Conservation (phyloP, 768 basidiomycete genomes). For the Rhodosporidiobolus sp. region DNA sequence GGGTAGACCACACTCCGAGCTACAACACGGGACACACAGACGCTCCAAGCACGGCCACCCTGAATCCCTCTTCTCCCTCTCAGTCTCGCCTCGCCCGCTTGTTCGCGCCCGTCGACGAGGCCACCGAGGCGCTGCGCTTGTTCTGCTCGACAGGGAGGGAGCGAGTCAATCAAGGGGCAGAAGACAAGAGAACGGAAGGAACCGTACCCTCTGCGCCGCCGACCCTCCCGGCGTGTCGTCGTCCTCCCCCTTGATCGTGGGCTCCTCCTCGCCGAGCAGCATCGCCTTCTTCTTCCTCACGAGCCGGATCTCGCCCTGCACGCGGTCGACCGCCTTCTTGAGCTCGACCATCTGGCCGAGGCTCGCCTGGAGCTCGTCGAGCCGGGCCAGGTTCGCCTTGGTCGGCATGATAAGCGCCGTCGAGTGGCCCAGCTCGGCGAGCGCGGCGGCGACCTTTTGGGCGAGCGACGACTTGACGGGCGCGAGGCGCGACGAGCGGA, state of each 20-base stretch:
- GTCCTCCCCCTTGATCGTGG: conserved; percentile 22
- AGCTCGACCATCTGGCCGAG: conserved; percentile 66
- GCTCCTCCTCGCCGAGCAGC: conserved; percentile 25
- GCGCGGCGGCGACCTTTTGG: conserved; percentile 70
- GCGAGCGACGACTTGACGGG: conserved; percentile 69
- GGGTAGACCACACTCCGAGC: too few species aligned
- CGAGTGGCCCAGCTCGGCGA: conserved; percentile 72
- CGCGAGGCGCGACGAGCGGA: conserved; percentile 83
- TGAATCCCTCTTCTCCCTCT: not conserved
- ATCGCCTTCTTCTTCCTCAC: conserved; percentile 51
- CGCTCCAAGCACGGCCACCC: not conserved
- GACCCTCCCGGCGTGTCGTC: conserved; percentile 7
- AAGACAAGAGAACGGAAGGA: not conserved
- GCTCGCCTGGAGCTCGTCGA: conserved; percentile 71
- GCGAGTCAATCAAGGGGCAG: not conserved
- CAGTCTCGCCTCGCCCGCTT: conserved; percentile 32
- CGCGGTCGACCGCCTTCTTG: conserved; percentile 79
- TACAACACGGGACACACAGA: not conserved
- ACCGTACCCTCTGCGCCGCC: conserved; percentile 13
- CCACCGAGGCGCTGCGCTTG: conserved; percentile 31
- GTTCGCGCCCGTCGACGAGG: conserved; percentile 33
- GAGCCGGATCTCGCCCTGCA: conserved; percentile 78
- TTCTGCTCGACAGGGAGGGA: not conserved
- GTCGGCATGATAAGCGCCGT: conserved; percentile 92
- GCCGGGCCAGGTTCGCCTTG: conserved; percentile 66